These are phyloP conservation scores for Asclepias syriaca DNA, from an alignment of 257 asterid species.

Conservation along the genomic window DNA sequence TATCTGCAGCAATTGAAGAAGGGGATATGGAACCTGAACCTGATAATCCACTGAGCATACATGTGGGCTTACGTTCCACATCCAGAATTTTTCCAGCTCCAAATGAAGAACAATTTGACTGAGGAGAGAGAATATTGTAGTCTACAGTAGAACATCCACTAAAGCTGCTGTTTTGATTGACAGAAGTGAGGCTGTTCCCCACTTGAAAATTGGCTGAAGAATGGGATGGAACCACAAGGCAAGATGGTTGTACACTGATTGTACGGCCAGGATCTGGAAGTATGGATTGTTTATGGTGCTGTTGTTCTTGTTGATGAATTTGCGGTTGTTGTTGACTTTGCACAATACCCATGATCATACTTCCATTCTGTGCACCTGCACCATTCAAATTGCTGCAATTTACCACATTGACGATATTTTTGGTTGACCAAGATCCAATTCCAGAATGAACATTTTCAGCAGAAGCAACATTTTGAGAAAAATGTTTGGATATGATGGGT, in stretches of 20 bases:
- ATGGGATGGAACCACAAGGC: constrained; percentile 69
- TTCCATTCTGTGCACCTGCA: constrained; percentile 32
- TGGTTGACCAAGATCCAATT: constrained; percentile 43
- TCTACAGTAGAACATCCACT: constrained; percentile 33
- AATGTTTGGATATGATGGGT: constrained; percentile 38
- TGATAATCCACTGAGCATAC: constrained; percentile 30
- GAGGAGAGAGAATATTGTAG: constrained; percentile 32
- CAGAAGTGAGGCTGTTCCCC: constrained; percentile 37
- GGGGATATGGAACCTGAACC: constrained; percentile 37
- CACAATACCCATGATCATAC: constrained; percentile 35
- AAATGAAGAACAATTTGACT: constrained; percentile 34
- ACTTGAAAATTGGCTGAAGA: constrained; percentile 44
- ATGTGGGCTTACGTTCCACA: constrained; percentile 28
- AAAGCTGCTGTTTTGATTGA: constrained; percentile 32
- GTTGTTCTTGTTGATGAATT: constrained; percentile 22
- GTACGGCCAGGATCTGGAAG: constrained; percentile 33
- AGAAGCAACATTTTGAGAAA: constrained; percentile 38
- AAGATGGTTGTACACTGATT: constrained; percentile 69
- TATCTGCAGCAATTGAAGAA: constrained; percentile 30
- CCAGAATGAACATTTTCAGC: constrained; percentile 35
- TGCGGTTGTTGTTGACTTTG: constrained; percentile 37
- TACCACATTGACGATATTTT: constrained; percentile 28
- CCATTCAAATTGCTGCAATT: constrained; percentile 31
- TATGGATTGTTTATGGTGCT: constrained; percentile 35
- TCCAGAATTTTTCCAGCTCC: constrained; percentile 37